Evolutionary conservation across 2,329 filamentous ascomycete species (phyloP).

Genomic region (Trichoderma semiorbis): DNA sequence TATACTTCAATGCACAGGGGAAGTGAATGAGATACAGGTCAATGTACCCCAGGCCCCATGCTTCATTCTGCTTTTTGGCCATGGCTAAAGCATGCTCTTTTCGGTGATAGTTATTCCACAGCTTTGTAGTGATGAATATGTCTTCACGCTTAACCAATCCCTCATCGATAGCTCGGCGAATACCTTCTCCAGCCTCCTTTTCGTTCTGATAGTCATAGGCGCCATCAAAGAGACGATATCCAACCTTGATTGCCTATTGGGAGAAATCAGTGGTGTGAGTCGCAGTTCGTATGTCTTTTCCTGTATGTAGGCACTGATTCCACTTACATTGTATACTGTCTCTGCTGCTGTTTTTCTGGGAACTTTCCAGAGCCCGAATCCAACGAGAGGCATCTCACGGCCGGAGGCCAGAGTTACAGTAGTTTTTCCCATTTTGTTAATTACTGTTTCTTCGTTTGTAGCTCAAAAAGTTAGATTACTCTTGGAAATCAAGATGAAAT

Average conservation of each 20-base stretch:
- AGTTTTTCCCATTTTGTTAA: background rate
- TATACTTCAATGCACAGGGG: conserved; percentile 43
- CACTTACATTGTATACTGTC: conserved; percentile 56
- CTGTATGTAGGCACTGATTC: background rate
- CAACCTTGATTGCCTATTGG: conserved; percentile 44
- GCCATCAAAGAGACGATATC: conserved; percentile 51
- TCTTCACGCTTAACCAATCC: conserved; percentile 67
- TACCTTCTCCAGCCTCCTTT: conserved; percentile 60
- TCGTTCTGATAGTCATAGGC: conserved; percentile 62
- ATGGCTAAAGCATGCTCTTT: conserved; percentile 70
- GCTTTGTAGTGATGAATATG: conserved; percentile 84
- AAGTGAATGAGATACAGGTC: conserved; percentile 81
- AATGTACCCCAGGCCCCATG: conserved; percentile 82
- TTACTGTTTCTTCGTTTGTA: background rate
- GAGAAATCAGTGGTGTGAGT: background rate
- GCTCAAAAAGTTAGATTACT: background rate
- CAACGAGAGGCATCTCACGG: conserved; percentile 36
- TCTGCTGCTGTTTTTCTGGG: conserved; percentile 43
- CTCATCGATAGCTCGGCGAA: conserved; percentile 53
- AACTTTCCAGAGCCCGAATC: conserved; percentile 69
- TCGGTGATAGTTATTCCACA: conserved; percentile 88
- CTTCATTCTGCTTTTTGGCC: conserved; percentile 67
- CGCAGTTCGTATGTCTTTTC: no score
- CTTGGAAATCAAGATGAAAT: background rate
- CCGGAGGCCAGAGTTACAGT: background rate